These are phyloP conservation scores for Entomortierella beljakovae DNA, from an alignment of 192 early-diverging fungal genomes.

Conservation along the genomic window DNA sequence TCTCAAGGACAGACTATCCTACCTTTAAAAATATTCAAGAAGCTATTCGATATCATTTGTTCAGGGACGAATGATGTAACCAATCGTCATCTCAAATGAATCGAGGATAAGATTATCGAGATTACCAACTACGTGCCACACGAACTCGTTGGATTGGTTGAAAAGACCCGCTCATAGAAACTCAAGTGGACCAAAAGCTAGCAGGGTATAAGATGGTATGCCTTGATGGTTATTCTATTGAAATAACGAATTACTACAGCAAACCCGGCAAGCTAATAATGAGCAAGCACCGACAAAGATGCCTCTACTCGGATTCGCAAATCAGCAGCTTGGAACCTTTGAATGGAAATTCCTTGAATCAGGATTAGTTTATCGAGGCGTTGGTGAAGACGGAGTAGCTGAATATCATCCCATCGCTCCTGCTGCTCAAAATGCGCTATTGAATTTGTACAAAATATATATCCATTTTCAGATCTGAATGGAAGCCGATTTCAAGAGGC, in stretches of 20 bases:
- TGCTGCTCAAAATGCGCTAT: slow-evolving; percentile 18
- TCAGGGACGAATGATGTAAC: not conserved
- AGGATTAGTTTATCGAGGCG: slow-evolving; percentile 29
- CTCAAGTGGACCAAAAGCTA: not conserved
- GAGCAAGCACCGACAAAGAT: slow-evolving; percentile 20
- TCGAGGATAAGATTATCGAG: slow-evolving; percentile 11
- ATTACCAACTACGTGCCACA: slow-evolving; percentile 33
- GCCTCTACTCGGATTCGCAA: slow-evolving; percentile 18
- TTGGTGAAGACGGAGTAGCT: not conserved
- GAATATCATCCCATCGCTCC: slow-evolving; percentile 7
- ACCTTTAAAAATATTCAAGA: not conserved
- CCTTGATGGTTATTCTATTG: not conserved
- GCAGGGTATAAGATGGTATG: not conserved
- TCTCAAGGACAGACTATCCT: not conserved
- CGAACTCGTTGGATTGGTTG: slow-evolving; percentile 15
- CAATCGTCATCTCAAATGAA: not conserved
- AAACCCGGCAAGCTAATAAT: not conserved
- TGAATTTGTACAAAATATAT: slow-evolving; percentile 32
- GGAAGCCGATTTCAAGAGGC: slow-evolving; percentile 27
- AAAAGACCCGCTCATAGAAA: not conserved
- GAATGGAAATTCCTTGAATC: slow-evolving; percentile 33
- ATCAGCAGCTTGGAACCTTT: slow-evolving; percentile 4
- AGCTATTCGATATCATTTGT: not conserved
- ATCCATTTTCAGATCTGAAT: slow-evolving; percentile 17
- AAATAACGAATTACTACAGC: not conserved